Evolutionary conservation across 2,329 filamentous ascomycete genomes (phyloP), one percentile per base, ranked within the genome.

Genomic region (Graphium sp.): DNA sequence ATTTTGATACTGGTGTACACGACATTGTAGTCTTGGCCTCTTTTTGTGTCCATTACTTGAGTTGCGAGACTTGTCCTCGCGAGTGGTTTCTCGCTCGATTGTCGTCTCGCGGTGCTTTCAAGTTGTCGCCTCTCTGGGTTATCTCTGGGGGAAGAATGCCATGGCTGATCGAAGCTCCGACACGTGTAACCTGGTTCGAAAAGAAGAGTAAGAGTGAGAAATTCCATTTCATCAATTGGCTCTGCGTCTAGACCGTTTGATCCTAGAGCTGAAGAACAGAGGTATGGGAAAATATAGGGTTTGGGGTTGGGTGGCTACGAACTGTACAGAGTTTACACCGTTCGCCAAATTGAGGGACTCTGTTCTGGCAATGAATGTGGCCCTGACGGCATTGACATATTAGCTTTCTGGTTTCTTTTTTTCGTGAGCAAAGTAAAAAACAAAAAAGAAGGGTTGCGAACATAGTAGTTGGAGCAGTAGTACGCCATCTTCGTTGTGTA

Each of bases 391-490:
- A 22, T n/a, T 18, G 16, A 13, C n/a, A n/a, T 23, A 21, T 16
- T 21, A 23, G 24, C 18, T 7, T 18, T 19, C 18, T 23, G 10
- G 12, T 18, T 14, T 7, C 5, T 12, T 15, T 25, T 9, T n/a
- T 10, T 18, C 16, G 16, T 12, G 16, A 22, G n/a, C 5, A 16
- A 32, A n/a, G 18, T 8, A 10, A 15, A 14, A n/a, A 25, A 20
- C 22, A 12, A 14, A n/a, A 30, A 15, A 5, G 7, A 16, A 20
- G 6, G 26, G 5, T 17, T 13, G 32, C 43, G 17, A 39, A 52
- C 49, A 30, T 53, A 53, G 39, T 50, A 52, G 35, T 52, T 53
- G 28, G 49, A 45, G 33, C 49, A 53, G 28, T 52, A 52, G 38
- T 44, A 52, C 39, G 37, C 34, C 43, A 48, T 47, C 22, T 35